Conservation (phyloP, 805 yeast species). For the Ogataea haglerorum region DNA sequence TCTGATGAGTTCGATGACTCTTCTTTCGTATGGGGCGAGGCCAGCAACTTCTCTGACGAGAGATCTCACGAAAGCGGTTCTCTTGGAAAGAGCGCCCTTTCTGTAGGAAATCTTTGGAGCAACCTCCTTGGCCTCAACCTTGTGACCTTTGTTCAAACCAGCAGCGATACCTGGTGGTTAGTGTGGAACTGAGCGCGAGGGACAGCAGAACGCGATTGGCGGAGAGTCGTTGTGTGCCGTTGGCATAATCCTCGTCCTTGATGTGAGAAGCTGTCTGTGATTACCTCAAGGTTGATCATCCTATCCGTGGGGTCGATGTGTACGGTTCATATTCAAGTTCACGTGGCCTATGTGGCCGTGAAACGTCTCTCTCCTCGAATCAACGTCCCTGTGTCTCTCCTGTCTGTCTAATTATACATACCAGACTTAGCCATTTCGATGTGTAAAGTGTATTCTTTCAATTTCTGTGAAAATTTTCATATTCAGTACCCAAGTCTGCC, state of each 20-base stretch:
- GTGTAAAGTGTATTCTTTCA: conserved; percentile 7
- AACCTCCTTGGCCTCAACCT: conserved; percentile 79
- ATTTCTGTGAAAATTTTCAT: conserved; percentile 13
- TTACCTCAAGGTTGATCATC: background rate
- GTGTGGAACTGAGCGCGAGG: conserved; percentile 11
- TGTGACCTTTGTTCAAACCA: conserved; percentile 99
- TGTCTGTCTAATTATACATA: conserved; percentile 36
- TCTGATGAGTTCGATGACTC: conserved; percentile 98
- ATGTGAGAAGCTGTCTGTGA: background rate
- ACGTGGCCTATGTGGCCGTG: background rate
- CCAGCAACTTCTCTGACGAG: conserved; percentile 97
- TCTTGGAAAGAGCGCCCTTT: conserved; percentile 95
- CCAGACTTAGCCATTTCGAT: conserved; percentile 62
- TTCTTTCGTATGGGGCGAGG: conserved; percentile 99
- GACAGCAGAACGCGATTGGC: background rate
- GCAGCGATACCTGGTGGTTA: conserved; percentile 73
- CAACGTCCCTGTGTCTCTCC: background rate
- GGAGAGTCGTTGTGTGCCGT: too few species aligned
- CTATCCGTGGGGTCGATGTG: background rate
- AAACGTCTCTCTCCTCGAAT: background rate
- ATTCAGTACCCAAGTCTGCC: conserved; percentile 6
- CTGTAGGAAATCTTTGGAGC: conserved; percentile 90
- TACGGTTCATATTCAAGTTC: background rate
- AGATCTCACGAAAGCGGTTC: conserved; percentile 93
- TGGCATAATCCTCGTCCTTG: too few species aligned